Evolutionary conservation across 768 basidiomycete species (phyloP).

Genomic region (Tulasnella sp.): DNA sequence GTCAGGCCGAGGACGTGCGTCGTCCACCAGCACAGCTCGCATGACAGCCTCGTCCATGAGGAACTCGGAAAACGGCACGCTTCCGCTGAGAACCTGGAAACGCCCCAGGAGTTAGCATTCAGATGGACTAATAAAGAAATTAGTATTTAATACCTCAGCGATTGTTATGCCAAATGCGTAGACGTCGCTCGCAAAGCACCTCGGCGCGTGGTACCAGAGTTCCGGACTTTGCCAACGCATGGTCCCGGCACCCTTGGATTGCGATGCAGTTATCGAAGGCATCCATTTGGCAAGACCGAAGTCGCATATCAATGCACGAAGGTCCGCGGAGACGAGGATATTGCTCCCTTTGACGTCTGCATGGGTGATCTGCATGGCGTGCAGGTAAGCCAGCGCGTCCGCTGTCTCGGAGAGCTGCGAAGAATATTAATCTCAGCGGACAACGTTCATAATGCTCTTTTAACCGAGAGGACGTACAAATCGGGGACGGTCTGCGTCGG

Average conservation of each 20-base stretch:
- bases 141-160: neutral
- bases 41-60: neutral
- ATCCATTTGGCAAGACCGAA: neutral
- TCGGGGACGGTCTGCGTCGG: neutral
- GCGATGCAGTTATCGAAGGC: neutral
- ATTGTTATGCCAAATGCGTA: neutral
- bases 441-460: neutral
- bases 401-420: neutral
- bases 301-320: constrained; percentile 2
- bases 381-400: constrained; percentile 17
- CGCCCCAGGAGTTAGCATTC: neutral
- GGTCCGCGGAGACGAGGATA: neutral
- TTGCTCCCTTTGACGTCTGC: constrained; percentile 3
- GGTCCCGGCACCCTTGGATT: neutral
- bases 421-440: neutral
- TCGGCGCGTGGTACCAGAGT: neutral
- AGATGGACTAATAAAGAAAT: neutral
- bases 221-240: neutral
- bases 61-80: neutral
- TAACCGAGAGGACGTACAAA: neutral
- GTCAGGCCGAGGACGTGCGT: neutral
- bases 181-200: neutral
- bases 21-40: neutral
- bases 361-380: constrained; percentile 20
- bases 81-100: neutral